These are phyloP conservation scores for Lophium mytilinum DNA, from an alignment of 495 filamentous ascomycete species.

Conservation along the genomic window DNA sequence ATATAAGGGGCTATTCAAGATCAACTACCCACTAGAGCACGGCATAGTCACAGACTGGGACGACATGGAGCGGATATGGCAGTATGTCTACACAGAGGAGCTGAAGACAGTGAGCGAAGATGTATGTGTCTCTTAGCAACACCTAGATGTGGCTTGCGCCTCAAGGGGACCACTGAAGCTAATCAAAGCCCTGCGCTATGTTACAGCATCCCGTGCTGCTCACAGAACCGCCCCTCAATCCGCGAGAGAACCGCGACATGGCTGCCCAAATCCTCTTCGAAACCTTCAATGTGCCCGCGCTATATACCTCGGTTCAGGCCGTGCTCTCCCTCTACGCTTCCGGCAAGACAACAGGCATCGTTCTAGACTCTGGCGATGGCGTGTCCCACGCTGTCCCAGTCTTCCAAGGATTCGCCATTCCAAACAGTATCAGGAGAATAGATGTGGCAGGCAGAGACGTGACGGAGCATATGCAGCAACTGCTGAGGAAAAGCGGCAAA, in stretches of 20 bases:
- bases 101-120: constrained; percentile 96
- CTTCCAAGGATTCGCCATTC: constrained; percentile 96
- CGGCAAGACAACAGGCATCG: constrained; percentile 91
- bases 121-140: constrained; percentile 39
- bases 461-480: constrained; percentile 86
- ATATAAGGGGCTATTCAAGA: constrained; percentile 86
- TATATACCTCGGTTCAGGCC: constrained; percentile 96
- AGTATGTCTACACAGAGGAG: constrained; percentile 71
- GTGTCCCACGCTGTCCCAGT: constrained; percentile 97
- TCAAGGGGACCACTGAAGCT: neutral
- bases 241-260: constrained; percentile 88
- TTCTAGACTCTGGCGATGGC: constrained; percentile 90
- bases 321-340: constrained; percentile 95
- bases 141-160: neutral
- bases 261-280: constrained; percentile 98
- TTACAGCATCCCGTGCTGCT: constrained; percentile 84
- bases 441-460: constrained; percentile 98
- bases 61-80: constrained; percentile 99
- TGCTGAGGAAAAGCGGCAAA: constrained; percentile 86
- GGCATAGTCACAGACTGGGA: constrained; percentile 99
- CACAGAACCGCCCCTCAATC: constrained; percentile 95
- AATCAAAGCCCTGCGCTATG: constrained; percentile 4
- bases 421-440: constrained; percentile 85
- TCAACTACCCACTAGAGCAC: constrained; percentile 91
- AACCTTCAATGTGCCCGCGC: constrained; percentile 94